Conservation (phyloP, 2,329 filamentous ascomycete species). For the Triangularia verruculosa region DNA sequence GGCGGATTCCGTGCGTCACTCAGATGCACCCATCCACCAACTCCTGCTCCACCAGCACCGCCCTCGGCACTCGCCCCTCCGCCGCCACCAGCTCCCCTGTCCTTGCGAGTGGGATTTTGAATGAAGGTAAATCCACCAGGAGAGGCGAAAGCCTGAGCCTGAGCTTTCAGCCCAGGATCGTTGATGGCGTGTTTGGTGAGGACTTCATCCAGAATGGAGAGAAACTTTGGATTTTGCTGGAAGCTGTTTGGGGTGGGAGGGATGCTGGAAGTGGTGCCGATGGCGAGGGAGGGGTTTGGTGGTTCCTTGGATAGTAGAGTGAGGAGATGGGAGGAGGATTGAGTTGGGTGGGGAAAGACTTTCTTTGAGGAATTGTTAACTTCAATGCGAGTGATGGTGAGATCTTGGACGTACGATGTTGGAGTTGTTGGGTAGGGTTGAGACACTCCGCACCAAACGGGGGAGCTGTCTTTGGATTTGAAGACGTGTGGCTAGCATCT, state of each 20-base stretch:
- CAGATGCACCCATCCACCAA: slow-evolving; percentile 63
- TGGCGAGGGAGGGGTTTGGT: slow-evolving; percentile 51
- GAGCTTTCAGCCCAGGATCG: slow-evolving; percentile 54
- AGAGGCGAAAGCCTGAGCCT: slow-evolving; percentile 59
- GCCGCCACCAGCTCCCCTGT: slow-evolving; percentile 42
- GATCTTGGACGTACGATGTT: slow-evolving; percentile 47
- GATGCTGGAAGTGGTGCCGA: slow-evolving; percentile 57
- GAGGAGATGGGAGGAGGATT: slow-evolving; percentile 50
- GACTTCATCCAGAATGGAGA: slow-evolving; percentile 57
- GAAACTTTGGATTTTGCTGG: slow-evolving; percentile 56
- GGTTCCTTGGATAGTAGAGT: slow-evolving; percentile 58
- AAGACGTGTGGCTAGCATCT: slow-evolving; percentile 35
- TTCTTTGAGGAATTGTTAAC: slow-evolving; percentile 44
- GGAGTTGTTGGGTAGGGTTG: slow-evolving; percentile 49
- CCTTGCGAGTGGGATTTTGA: slow-evolving; percentile 35
- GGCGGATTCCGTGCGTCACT: slow-evolving; percentile 62
- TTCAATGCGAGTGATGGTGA: background rate
- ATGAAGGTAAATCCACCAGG: slow-evolving; percentile 54
- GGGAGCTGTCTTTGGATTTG: slow-evolving; percentile 27
- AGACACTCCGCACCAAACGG: slow-evolving; percentile 36
- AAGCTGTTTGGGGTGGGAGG: slow-evolving; percentile 62
- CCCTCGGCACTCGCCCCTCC: slow-evolving; percentile 58
- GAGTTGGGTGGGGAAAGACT: slow-evolving; percentile 50
- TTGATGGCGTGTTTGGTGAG: slow-evolving; percentile 52
- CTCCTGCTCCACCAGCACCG: slow-evolving; percentile 57